Evolutionary conservation across 2,329 filamentous ascomycete species (phyloP), one percentile per base, ranked within the genome.

Genomic region (Fusarium irregulare): DNA sequence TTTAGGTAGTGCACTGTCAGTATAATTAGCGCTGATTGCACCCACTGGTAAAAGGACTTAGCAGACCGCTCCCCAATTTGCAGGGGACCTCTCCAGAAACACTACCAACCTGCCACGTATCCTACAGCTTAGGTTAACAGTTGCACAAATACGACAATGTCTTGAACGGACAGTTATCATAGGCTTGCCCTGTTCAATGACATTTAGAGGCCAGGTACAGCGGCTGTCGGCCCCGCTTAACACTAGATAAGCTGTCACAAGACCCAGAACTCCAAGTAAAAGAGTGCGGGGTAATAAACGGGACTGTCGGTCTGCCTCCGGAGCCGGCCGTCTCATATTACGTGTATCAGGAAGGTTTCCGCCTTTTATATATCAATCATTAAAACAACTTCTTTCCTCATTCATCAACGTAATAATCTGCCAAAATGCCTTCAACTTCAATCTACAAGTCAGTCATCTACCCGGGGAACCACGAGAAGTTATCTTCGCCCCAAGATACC

Each of bases 401-500:
- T 37, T 6, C 28, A 66, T 13, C 23, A n/a, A 18, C 8, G 2
- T 27, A 9, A 21, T 14, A 21, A 10, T 12, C 5, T 16, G 8
- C 23, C 18, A 56, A 41, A 53, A 71, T 71, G 69, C 57, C 69
- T 30, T 66, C 65, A 21, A 70, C 61, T 25, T 68, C 64, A 12
- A 59, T 71, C 20, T 64, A 53, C 30, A 27, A 64, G 45, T 69
- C 69, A 21, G 55, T 62, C 6, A 66, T 73, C 21, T 76, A 76
- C 41, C 70, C 73, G 18, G 68, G 67, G 28, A 72, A 71, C 7
- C 74, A 76, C 59, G 70, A 72, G 13, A 73, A 74, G 54, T 18
- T 76, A 18, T 50, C 58, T 13, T 49, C 59, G 3, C 37, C 56
- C 1, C 55, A 85, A 71, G 87, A 93, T 76, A 93, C 91, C 9